Evolutionary conservation across 306 rosid genomes (phyloP), one percentile per base, ranked within the genome.

Genomic region (Glycine latifolia): DNA sequence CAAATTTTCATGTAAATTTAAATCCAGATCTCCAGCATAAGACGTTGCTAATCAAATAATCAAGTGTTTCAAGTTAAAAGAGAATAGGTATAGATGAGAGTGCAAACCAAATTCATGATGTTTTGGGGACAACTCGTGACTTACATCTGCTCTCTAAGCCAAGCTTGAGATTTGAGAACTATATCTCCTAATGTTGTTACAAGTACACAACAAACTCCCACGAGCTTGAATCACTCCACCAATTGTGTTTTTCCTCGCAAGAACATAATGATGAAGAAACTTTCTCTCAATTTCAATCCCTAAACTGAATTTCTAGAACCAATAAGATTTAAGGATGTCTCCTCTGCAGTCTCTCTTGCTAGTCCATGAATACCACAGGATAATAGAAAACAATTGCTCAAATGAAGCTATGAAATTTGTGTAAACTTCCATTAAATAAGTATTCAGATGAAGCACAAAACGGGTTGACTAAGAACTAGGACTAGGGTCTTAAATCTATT

Each of bases 101-200:
- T 61, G 12, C 49, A 61, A 14, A 62, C 50, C 61, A 61, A 76
- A 60, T 46, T 47, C 67, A 26, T 60, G 15, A 48, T 47, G 37
- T 55, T 47, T 76, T 49, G 63, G 73, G 35, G 63, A 33, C 46
- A 8, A 48, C 72, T 63, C n/a, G 59, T 62, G 60, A 47, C 60
- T 26, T 46, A 8, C 16, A 55, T 76, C 47, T 31, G 10, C 80
- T 46, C 59, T 20, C 20, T 10, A 60, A 59, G 10, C 44, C 10
- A 59, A 17, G 26, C 69, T 43, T 41, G 31, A 26, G 31, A 26
- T 26, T 26, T 26, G 31, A 26, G 31, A 26, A 26, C 31, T 26
- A 26, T 11, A 11, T 75, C 71, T 10, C 33, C 52, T 20, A 14
- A 63, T 31, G 17, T 49, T 77, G 39, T 50, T 63, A 26, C 52